Conservation (phyloP, 2,329 filamentous ascomycete genomes). For the Diaporthe sp. region DNA sequence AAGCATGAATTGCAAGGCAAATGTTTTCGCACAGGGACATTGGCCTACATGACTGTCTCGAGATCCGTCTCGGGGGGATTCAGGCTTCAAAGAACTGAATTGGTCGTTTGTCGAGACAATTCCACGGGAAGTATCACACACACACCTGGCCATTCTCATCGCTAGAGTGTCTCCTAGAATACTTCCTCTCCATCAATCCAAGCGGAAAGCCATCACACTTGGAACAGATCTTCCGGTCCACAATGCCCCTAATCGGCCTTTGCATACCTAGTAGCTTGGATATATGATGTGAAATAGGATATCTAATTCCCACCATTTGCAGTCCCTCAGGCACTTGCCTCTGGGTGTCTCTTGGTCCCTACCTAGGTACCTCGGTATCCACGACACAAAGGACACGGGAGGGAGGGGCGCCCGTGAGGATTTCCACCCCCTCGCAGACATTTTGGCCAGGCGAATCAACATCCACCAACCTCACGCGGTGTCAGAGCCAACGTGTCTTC, state of each 20-base stretch:
- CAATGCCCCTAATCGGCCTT: not conserved
- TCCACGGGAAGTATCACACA: not conserved
- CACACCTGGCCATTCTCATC: not conserved
- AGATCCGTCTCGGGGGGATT: not conserved
- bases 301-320: not conserved
- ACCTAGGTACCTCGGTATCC: too few relatives aligned
- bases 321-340: not conserved
- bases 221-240: not conserved
- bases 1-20: slow-evolving; percentile 24
- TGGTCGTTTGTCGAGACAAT: not conserved
- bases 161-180: not conserved
- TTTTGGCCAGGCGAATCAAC: not conserved
- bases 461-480: not conserved
- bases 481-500: too few relatives aligned
- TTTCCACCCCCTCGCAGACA: not conserved
- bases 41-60: not conserved
- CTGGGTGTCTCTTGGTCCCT: not conserved
- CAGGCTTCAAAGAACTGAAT: not conserved
- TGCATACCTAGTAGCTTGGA: not conserved
- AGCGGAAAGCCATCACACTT: not conserved
- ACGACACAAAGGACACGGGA: not conserved
- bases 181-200: not conserved
- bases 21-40: not conserved
- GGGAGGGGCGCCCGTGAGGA: not conserved
- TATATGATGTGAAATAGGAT: not conserved